These are phyloP conservation scores for Ophiostoma australiae DNA, from an alignment of 2,329 filamentous ascomycete species.

Conservation along the genomic window DNA sequence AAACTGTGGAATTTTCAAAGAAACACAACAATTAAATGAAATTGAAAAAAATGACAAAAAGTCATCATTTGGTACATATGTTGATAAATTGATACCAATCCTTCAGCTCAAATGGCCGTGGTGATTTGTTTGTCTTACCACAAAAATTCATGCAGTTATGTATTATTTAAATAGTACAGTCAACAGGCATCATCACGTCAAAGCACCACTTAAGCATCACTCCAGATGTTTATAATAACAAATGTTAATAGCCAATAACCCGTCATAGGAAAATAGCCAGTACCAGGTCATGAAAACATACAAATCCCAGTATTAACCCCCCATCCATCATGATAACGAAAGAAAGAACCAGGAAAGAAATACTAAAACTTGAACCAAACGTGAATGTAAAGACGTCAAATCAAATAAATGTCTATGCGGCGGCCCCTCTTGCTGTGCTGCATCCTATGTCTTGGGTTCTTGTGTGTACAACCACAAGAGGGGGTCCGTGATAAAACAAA, in stretches of 20 bases:
- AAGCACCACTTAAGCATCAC: not conserved
- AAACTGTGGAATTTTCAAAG: too few species aligned
- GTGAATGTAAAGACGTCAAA: slow-evolving; percentile 3
- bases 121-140: not conserved
- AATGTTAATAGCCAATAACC: not conserved
- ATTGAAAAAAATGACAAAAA: too few species aligned
- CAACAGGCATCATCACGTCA: not conserved
- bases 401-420: slow-evolving; percentile 9
- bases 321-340: slow-evolving; percentile 15
- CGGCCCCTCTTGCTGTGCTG: not conserved
- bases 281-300: slow-evolving; percentile 19
- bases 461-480: not conserved
- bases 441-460: not conserved
- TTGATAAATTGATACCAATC: too few species aligned
- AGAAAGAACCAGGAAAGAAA: slow-evolving; percentile 13
- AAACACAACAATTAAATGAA: too few species aligned
- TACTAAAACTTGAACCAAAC: slow-evolving; percentile 15
- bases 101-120: not conserved
- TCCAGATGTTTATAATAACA: not conserved
- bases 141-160: not conserved
- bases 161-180: not conserved
- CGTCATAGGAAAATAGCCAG: slow-evolving; percentile 19
- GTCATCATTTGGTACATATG: too few species aligned
- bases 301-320: slow-evolving; percentile 19
- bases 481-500: not conserved